Evolutionary conservation across 768 basidiomycete genomes (phyloP), one percentile per base, ranked within the genome.

Genomic region (Mycena albidolilacea): DNA sequence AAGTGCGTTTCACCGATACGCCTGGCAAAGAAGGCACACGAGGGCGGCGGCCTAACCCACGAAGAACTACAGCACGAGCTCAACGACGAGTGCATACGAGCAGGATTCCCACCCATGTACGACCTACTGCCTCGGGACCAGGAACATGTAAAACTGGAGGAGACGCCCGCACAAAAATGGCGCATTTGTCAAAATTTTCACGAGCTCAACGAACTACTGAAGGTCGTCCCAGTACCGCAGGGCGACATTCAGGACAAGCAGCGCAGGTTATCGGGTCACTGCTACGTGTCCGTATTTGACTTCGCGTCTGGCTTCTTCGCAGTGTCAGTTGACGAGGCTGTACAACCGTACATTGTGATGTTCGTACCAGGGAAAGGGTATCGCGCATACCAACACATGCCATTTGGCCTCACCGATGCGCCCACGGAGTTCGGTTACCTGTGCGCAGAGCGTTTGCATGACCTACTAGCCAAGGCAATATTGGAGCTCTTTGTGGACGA

Each of bases 401-500:
- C 83, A 0, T 85, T 87, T 69, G 85, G 86, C 0, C 63, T 85
- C 0, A 83, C 80, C 0, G 85, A 83, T 0, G 81, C 82, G 5
- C 85, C 85, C 12, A 76, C 84, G 0, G 78, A 77, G 14, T 86
- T 85, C 60, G 76, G 73, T 6, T 44, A 81, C 11, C 73, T 81
- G 71, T 81, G 79, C 0, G 81, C 82, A 0, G 19, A 57, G 0
- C 30, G 65, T 1, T 55, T 84, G 8, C 64, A 78, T 0, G 80
- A 83, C 64, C 41, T 83, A 0, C 57, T 83, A 0, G 76, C 76
- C 5, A 58, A 72, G 5, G 50, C 61, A 0, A 63, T 68, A 0
- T 14, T 84, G 14, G 83, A 85, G 58, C 66, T 81, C 6, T 85
- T 85, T 30, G 81, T 87, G 2, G 84, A 87, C 46, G 82, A 87